Evolutionary conservation across 495 filamentous ascomycete genomes (phyloP).

Genomic region (Xylaria curta): DNA sequence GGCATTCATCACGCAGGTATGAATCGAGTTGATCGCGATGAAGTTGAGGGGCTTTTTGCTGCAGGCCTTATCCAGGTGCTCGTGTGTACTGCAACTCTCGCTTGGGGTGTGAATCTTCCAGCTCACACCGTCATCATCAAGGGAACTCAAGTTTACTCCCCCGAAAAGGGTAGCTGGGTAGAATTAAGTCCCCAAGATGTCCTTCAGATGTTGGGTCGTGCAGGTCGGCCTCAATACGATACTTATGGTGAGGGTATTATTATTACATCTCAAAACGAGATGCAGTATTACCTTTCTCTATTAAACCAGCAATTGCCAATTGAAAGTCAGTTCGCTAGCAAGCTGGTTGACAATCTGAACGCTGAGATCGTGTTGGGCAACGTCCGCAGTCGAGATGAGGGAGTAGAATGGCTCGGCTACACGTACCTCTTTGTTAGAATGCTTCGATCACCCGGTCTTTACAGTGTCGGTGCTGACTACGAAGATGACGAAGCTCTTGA

Average conservation of each 20-base stretch:
- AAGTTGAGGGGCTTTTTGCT: slow-evolving; percentile 93
- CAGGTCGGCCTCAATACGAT: slow-evolving; percentile 94
- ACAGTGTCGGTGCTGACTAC: slow-evolving; percentile 95
- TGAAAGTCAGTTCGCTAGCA: slow-evolving; percentile 93
- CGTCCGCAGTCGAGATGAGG: slow-evolving; percentile 90
- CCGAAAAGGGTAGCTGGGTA: slow-evolving; percentile 98
- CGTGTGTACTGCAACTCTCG: slow-evolving; percentile 94
- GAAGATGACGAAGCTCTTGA: slow-evolving; percentile 90
- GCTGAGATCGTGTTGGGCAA: slow-evolving; percentile 96
- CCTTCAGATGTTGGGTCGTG: slow-evolving; percentile 97
- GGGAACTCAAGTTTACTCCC: slow-evolving; percentile 96
- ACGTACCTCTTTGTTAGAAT: slow-evolving; percentile 98
- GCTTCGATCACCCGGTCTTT: slow-evolving; percentile 93
- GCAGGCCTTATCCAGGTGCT: slow-evolving; percentile 92
- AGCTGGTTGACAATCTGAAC: slow-evolving; percentile 94
- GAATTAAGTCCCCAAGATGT: slow-evolving; percentile 98
- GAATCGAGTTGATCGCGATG: slow-evolving; percentile 88
- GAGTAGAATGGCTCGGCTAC: slow-evolving; percentile 98
- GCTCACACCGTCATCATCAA: slow-evolving; percentile 98
- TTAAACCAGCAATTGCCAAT: slow-evolving; percentile 98
- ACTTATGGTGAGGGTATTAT: slow-evolving; percentile 98
- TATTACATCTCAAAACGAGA: slow-evolving; percentile 92
- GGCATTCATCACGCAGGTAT: slow-evolving; percentile 98
- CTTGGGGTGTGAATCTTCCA: slow-evolving; percentile 95
- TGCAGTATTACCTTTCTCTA: slow-evolving; percentile 95